Evolutionary conservation across 805 yeast species (phyloP), one percentile per base, ranked within the genome.

Genomic region (Ogataea sp.): DNA sequence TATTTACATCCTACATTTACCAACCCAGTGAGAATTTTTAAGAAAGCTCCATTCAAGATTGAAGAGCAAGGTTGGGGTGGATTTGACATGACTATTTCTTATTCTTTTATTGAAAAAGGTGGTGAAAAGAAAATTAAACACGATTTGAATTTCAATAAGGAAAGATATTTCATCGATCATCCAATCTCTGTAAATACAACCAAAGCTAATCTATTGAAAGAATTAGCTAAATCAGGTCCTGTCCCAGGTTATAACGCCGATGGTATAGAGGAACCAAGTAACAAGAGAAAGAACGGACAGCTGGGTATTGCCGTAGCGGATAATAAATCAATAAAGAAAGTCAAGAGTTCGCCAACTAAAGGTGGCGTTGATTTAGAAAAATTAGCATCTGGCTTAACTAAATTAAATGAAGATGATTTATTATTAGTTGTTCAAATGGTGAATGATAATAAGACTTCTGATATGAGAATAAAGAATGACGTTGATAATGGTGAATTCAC

Each of bases 41-140:
- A 83, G 54, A 80, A 80, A 53, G 75, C 83, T 9, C 98, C 98
- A 10, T 90, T 89, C 64, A 74, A 65, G 55, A 82, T 90, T 41
- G 84, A 78, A 53, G 98, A 90, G 60, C 81, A 86, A 65, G 98
- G 98, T 38, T 90, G 98, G 97, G 98, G 97, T 59, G 97, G 90
- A 49, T 90, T 90, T 54, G 96, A 89, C 55, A 73, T 93, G 57
- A 84, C 84, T 29, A 80, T 93, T 44, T 71, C 83, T 26, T 67
- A 89, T 32, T 83, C 83, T 44, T 65, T 84, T 34, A 71, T 81
- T 16, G 97, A 94, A 43, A 84, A 83, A 55, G 83, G 81, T 39
- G 97, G 97, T 36, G 97, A 89, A 59, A 73, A 83, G 45, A 84
- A 84, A 56, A 61, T 93, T 41, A 77, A 75, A 52, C 97, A 93